Percentiles rank a stretch among this genome's conserved stretches.
phyloP scores from a whole-genome alignment of 768 basidiomycete species.

The Phlebiopsis flavidoalba region DNA sequence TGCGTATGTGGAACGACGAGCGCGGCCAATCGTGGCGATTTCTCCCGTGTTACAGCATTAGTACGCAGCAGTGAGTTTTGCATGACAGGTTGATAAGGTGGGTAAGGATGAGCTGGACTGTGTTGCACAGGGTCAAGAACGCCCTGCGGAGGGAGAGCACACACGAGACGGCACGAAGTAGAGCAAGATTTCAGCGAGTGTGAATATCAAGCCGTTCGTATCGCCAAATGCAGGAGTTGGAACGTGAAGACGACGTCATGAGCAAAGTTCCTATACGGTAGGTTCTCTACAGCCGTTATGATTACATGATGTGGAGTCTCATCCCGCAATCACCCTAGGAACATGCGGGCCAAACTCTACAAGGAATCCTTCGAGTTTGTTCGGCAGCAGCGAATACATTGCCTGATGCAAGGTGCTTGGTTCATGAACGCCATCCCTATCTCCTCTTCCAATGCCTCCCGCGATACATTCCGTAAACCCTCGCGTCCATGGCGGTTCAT shows the following conservation, averaged over 20 bases:
- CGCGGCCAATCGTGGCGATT: constrained; percentile 71
- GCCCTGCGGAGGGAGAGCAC: constrained; percentile 72
- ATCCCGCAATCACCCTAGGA: constrained; percentile 37
- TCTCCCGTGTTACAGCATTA: constrained; percentile 70
- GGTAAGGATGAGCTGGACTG: constrained; percentile 2
- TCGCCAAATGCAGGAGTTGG: constrained; percentile 86
- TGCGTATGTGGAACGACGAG: constrained; percentile 94
- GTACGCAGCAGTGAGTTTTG: constrained; percentile 75
- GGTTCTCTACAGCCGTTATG: constrained; percentile 19
- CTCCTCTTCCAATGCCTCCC: constrained; percentile 31
- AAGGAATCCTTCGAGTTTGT: constrained; percentile 91
- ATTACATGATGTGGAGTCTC: neutral
- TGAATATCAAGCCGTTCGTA: constrained; percentile 82
- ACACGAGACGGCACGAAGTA: constrained; percentile 73
- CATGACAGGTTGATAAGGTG: neutral
- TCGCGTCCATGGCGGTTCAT: constrained; percentile 81
- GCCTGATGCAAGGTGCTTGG: constrained; percentile 87
- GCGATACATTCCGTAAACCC: constrained; percentile 52
- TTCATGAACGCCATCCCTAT: constrained; percentile 74
- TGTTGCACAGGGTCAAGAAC: constrained; percentile 56
- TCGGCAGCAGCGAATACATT: constrained; percentile 82
- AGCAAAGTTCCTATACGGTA: constrained; percentile 85
- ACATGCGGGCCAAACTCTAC: constrained; percentile 78
- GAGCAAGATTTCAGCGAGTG: constrained; percentile 75
- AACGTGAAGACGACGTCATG: constrained; percentile 81